Evolutionary conservation across 2,329 filamentous ascomycete genomes (phyloP).

Genomic region (Rhinocladiella mackenziei): DNA sequence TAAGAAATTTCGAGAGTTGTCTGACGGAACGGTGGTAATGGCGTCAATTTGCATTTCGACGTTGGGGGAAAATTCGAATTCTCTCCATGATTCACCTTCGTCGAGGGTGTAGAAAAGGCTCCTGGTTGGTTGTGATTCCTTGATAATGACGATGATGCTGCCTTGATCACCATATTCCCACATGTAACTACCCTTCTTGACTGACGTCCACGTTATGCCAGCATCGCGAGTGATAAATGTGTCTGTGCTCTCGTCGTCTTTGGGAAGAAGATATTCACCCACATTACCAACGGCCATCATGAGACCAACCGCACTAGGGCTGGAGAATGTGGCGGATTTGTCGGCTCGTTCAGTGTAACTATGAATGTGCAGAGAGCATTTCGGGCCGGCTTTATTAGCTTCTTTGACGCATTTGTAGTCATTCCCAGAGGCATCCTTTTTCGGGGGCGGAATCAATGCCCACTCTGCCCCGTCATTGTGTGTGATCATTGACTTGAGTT

Average conservation of each 20-base stretch:
- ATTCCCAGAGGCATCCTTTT: conserved; percentile 66
- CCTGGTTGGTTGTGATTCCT: conserved; percentile 64
- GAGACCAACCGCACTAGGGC: conserved; percentile 78
- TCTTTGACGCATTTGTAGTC: conserved; percentile 62
- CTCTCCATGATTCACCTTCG: conserved; percentile 73
- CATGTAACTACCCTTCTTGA: conserved; percentile 82
- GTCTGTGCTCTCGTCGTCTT: conserved; percentile 75
- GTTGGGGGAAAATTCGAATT: conserved; percentile 66
- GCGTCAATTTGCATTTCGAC: conserved; percentile 69
- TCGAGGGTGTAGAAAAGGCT: conserved; percentile 71
- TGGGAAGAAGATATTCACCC: conserved; percentile 62
- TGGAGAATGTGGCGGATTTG: conserved; percentile 79
- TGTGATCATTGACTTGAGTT: conserved; percentile 83
- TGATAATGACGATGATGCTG: conserved; percentile 82
- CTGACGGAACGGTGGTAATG: conserved; percentile 83
- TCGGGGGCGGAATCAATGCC: conserved; percentile 69
- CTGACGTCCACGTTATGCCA: conserved; percentile 80
- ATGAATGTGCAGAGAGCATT: conserved; percentile 87
- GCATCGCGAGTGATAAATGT: conserved; percentile 89
- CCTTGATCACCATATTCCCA: conserved; percentile 97
- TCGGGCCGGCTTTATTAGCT: conserved; percentile 52
- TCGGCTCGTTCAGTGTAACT: conserved; percentile 89
- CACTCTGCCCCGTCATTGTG: conserved; percentile 95
- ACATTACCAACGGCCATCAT: conserved; percentile 93
- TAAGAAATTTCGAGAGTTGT: conserved; percentile 85